Percentiles rank a stretch among this genome's conserved stretches.
phyloP scores from a whole-genome alignment of 805 yeast genomes.

The Candida schatavii region DNA sequence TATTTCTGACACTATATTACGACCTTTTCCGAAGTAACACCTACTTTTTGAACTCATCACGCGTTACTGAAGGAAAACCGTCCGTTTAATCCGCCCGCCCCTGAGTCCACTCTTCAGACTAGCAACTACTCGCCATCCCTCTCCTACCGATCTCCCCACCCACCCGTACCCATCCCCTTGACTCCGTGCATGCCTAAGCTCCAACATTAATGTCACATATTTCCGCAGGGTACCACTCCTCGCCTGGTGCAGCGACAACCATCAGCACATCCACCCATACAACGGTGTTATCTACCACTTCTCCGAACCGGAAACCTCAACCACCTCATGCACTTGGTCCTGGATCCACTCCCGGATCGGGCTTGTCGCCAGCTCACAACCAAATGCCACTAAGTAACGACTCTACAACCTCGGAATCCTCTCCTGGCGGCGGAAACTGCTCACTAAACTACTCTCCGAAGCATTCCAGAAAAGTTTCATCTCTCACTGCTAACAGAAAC shows the following conservation, averaged over 20 bases:
- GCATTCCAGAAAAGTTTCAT: conserved; percentile 30
- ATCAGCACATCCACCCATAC: conserved; percentile 1
- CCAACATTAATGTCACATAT: not conserved
- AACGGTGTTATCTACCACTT: not conserved
- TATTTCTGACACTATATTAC: too few relatives aligned
- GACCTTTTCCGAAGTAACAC: too few relatives aligned
- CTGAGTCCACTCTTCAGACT: too few relatives aligned
- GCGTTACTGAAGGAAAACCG: too few relatives aligned
- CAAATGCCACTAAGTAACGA: conserved; percentile 1
- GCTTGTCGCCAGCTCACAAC: conserved; percentile 1
- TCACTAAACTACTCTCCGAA: conserved; percentile 36
- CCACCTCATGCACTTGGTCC: not conserved
- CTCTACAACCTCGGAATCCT: not conserved
- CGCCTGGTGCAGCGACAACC: conserved; percentile 1
- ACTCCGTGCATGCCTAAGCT: not conserved
- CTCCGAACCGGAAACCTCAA: not conserved
- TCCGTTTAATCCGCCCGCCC: too few relatives aligned
- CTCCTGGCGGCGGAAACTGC: conserved; percentile 1
- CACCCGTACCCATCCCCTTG: not conserved
- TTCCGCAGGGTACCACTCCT: conserved; percentile 1
- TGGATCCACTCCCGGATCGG: not conserved
- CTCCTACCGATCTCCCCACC: not conserved
- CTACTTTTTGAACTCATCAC: not conserved
- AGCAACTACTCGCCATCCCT: not conserved
- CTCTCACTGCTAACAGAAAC: conserved; percentile 22